Percentiles rank a stretch among this genome's conserved stretches.
phyloP scores from a whole-genome alignment of 345 rosid genomes.

The Gynandropsis gynandra region DNA sequence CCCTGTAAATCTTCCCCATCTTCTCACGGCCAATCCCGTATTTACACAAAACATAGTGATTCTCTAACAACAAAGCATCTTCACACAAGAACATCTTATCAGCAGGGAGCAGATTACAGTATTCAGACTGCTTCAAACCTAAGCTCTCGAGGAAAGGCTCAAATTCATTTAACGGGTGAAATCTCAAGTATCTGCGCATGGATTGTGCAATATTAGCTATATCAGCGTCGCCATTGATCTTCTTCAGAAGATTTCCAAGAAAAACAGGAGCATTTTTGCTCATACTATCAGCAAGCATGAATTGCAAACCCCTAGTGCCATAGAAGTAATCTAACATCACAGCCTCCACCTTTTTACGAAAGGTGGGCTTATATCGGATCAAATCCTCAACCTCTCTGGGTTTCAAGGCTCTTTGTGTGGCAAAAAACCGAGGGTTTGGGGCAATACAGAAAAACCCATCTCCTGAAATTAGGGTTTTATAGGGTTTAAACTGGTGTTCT shows the following conservation, averaged over 20 bases:
- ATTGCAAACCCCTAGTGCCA: conserved; percentile 53
- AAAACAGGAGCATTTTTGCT: conserved; percentile 66
- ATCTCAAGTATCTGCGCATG: conserved; percentile 44
- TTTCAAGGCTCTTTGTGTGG: conserved; percentile 24
- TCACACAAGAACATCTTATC: conserved; percentile 53
- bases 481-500: conserved; percentile 18
- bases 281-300: conserved; percentile 52
- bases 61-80: conserved; percentile 53
- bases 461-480: conserved; percentile 20
- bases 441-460: conserved; percentile 17
- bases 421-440: conserved; percentile 39
- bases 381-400: conserved; percentile 2
- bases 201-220: conserved; percentile 29
- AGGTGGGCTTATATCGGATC: conserved; percentile 27
- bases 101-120: conserved; percentile 37
- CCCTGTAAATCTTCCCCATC: conserved; percentile 54
- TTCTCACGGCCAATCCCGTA: conserved; percentile 45
- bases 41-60: conserved; percentile 53
- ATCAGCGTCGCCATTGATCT: conserved; percentile 19
- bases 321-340: conserved; percentile 68
- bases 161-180: conserved; percentile 77
- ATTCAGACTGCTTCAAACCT: conserved; percentile 54
- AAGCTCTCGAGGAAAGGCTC: conserved; percentile 87
- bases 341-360: conserved; percentile 40
- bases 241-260: conserved; percentile 38